phyloP scores from a whole-genome alignment of 2,329 filamentous ascomycete genomes.

The Epicoccum sorghinum region DNA sequence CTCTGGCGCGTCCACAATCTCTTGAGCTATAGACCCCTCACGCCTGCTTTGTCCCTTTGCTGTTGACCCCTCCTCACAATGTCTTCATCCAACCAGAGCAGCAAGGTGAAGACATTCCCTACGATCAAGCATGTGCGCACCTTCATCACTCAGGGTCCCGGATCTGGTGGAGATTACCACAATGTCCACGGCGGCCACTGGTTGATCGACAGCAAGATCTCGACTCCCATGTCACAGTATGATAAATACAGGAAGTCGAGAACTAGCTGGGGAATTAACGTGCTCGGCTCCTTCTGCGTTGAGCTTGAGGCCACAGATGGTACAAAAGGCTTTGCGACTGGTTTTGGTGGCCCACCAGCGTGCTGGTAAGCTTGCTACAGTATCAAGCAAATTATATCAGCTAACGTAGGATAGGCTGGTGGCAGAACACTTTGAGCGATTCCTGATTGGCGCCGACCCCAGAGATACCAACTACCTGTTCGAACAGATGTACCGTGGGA shows the following conservation, averaged over 20 bases:
- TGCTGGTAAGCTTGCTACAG: constrained; percentile 68
- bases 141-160: constrained; percentile 71
- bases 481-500: constrained; percentile 94
- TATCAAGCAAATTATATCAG: not conserved
- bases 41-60: constrained; percentile 7
- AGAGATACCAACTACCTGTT: constrained; percentile 90
- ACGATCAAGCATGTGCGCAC: constrained; percentile 78
- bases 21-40: constrained; percentile 26
- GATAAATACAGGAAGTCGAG: constrained; percentile 85
- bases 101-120: constrained; percentile 64
- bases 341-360: constrained; percentile 89
- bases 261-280: constrained; percentile 95
- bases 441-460: constrained; percentile 85
- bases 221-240: constrained; percentile 89
- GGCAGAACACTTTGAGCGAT: constrained; percentile 90
- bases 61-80: constrained; percentile 26
- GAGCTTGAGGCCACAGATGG: constrained; percentile 89
- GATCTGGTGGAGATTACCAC: constrained; percentile 79
- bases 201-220: constrained; percentile 91
- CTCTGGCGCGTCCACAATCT: constrained; percentile 20
- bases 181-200: constrained; percentile 79
- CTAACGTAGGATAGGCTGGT: constrained; percentile 59
- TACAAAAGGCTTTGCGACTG: constrained; percentile 91
- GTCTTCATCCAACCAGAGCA: constrained; percentile 31
- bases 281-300: constrained; percentile 88